Percentiles rank a stretch among this genome's conserved stretches.
phyloP scores from a whole-genome alignment of 305 asterid genomes.

The Ruellia speciosa region DNA sequence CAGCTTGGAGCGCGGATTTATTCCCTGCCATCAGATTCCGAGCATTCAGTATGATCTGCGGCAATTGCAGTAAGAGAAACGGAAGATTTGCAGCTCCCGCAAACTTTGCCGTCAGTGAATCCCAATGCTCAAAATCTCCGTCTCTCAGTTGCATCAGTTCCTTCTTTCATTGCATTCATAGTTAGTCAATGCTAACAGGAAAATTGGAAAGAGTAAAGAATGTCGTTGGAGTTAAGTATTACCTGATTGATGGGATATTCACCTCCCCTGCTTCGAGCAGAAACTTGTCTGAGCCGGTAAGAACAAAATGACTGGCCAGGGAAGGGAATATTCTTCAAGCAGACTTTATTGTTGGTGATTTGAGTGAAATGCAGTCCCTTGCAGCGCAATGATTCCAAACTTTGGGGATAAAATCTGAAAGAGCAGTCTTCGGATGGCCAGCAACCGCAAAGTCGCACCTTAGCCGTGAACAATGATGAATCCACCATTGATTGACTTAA shows the following conservation, averaged over 20 bases:
- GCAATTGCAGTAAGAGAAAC: constrained; percentile 77
- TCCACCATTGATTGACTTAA: constrained; percentile 40
- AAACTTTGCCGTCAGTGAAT: constrained; percentile 79
- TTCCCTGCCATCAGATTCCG: constrained; percentile 81
- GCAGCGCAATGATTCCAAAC: constrained; percentile 22
- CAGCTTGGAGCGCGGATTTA: constrained; percentile 68
- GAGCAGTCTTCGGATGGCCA: constrained; percentile 24
- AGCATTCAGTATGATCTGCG: constrained; percentile 85
- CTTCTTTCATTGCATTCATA: constrained; percentile 26
- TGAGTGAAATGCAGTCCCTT: constrained; percentile 17
- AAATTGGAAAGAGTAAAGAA: constrained; percentile 4
- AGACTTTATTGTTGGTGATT: constrained; percentile 20
- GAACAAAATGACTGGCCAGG: constrained; percentile 26
- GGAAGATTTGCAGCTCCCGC: constrained; percentile 94
- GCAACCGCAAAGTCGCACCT: constrained; percentile 32
- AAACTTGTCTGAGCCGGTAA: constrained; percentile 30
- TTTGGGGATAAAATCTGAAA: constrained; percentile 22
- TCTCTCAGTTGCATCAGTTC: constrained; percentile 33
- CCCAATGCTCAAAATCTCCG: constrained; percentile 54
- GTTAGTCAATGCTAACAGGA: constrained; percentile 12
- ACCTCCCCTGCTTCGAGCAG: constrained; percentile 42
- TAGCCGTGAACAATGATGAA: constrained; percentile 35
- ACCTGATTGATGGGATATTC: constrained; percentile 31
- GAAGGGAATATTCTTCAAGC: constrained; percentile 29
- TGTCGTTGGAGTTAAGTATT: constrained; percentile 1